Conservation (phyloP, 352 stramenopile species). For the Globisporangium perplexum region DNA sequence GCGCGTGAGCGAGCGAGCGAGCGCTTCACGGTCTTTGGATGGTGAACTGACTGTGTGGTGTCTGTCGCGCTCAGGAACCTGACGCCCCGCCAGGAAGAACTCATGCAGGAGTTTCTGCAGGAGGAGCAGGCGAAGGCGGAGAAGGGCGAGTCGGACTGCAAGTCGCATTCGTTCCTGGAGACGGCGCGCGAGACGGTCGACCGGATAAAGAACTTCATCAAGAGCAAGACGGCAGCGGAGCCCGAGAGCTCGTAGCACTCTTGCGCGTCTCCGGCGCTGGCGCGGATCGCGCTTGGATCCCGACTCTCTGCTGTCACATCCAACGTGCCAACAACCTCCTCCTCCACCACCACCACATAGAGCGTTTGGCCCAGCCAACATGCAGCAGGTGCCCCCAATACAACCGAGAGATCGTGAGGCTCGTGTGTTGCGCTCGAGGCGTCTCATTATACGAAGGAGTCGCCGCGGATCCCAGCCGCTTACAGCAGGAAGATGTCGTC, state of each 20-base stretch:
- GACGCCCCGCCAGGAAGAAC: constrained; percentile 91
- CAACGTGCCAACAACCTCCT: too few relatives aligned
- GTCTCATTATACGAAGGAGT: too few relatives aligned
- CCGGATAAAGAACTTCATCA: constrained; percentile 88
- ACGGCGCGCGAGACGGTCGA: constrained; percentile 80
- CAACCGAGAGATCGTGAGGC: background rate
- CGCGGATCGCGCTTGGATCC: too few relatives aligned
- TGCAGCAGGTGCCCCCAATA: background rate
- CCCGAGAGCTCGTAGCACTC: constrained; percentile 7
- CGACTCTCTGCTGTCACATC: too few relatives aligned
- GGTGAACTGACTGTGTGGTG: too few relatives aligned
- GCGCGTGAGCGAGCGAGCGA: background rate
- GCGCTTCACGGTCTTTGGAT: background rate
- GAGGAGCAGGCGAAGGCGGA: constrained; percentile 69
- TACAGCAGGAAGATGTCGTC: constrained; percentile 85
- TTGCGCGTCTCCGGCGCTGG: too few relatives aligned
- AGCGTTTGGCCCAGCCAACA: background rate
- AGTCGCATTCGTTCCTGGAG: constrained; percentile 77
- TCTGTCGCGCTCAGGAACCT: constrained; percentile 53
- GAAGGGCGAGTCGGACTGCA: constrained; percentile 71
- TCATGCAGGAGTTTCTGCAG: constrained; percentile 95
- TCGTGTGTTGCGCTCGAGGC: background rate
- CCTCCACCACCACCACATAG: background rate
- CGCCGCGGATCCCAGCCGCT: too few relatives aligned
- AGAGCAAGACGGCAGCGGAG: constrained; percentile 32